Evolutionary conservation across 2,329 filamentous ascomycete species (phyloP).

Genomic region (Ilyonectria destructans): DNA sequence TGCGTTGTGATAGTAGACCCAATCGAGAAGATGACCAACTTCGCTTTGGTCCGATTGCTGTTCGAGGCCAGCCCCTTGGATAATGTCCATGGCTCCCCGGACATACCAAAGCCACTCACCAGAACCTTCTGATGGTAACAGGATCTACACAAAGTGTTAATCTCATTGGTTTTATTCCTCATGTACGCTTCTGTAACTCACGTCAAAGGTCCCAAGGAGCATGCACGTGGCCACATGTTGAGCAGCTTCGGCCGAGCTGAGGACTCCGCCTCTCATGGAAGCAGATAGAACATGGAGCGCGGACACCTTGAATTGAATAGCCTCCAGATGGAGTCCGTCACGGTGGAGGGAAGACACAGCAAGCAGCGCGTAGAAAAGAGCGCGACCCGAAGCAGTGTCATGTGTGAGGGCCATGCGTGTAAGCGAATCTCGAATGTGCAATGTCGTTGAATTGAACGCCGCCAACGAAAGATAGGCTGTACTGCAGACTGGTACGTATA

Average conservation of each 20-base stretch:
- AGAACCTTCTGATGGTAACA: conserved; percentile 35
- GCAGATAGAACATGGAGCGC: conserved; percentile 31
- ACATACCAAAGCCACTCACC: conserved; percentile 43
- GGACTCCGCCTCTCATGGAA: background rate
- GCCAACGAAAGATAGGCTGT: conserved; percentile 33
- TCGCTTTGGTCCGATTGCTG: background rate
- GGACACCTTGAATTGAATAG: conserved; percentile 36
- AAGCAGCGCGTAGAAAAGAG: conserved; percentile 38
- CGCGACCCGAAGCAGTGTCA: conserved; percentile 17
- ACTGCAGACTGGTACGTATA: conserved; percentile 23
- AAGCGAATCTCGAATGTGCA: conserved; percentile 34
- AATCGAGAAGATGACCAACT: conserved; percentile 33
- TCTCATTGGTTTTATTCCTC: no score
- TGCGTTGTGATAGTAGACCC: conserved; percentile 42
- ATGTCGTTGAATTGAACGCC: conserved; percentile 21
- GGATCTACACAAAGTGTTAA: conserved; percentile 21
- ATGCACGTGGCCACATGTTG: conserved; percentile 44
- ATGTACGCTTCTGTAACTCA: background rate
- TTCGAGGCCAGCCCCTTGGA: conserved; percentile 29
- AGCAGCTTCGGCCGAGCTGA: conserved; percentile 18
- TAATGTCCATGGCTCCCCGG: conserved; percentile 38
- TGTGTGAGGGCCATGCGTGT: conserved; percentile 24
- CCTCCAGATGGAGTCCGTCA: conserved; percentile 18
- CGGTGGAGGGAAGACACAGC: conserved; percentile 39
- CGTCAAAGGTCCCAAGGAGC: conserved; percentile 43